Evolutionary conservation across 129 eudicot genomes (phyloP).

Genomic region (Artemisia annua): DNA sequence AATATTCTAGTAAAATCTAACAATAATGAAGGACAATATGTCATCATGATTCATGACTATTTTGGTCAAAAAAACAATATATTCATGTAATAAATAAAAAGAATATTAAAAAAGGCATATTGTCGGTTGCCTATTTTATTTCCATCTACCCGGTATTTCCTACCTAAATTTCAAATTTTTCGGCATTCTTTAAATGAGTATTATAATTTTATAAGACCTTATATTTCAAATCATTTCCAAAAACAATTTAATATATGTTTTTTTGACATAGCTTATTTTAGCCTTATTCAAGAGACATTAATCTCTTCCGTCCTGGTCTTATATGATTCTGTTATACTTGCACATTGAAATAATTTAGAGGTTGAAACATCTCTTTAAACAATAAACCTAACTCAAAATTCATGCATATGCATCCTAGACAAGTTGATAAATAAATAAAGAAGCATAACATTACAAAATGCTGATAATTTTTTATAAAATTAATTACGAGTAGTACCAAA

Average conservation of each 20-base stretch:
- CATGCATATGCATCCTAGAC: background rate
- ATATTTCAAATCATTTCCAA: background rate
- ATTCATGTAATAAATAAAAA: background rate
- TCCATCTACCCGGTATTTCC: background rate
- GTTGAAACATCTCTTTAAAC: background rate
- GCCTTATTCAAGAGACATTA: background rate
- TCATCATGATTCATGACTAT: background rate
- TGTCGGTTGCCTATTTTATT: constrained; percentile 17
- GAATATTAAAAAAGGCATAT: constrained; percentile 2
- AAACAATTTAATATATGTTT: background rate
- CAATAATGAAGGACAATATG: background rate
- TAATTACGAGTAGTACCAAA: background rate
- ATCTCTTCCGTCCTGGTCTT: background rate
- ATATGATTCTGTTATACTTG: background rate
- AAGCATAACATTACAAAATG: no score
- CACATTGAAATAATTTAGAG: constrained; percentile 2
- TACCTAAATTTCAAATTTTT: constrained; percentile 15
- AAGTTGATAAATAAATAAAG: background rate
- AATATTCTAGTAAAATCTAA: no score
- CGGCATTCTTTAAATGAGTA: background rate
- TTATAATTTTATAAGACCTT: background rate
- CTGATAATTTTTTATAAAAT: background rate
- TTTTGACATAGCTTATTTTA: no score
- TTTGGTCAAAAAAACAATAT: background rate
- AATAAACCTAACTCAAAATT: constrained; percentile 2